These are phyloP conservation scores for Pyrrhoderma noxium DNA, from an alignment of 1,284 basidiomycete species.

Conservation along the genomic window DNA sequence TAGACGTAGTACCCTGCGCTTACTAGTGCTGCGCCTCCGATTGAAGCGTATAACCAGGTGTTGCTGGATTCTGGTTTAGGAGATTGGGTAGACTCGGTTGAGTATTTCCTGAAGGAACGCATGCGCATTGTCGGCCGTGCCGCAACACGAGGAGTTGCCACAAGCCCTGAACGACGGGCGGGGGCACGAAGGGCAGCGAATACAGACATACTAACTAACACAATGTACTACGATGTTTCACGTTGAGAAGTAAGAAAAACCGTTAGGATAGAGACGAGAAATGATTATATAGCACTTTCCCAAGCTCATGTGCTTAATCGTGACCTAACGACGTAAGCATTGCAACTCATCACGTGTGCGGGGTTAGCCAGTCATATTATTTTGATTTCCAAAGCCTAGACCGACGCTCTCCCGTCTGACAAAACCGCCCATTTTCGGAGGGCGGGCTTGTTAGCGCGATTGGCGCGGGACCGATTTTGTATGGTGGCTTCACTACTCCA, in stretches of 20 bases:
- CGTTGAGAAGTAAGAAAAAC: neutral
- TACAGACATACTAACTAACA: constrained; percentile 37
- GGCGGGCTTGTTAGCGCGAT: too few relatives aligned
- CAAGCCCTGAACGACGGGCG: constrained; percentile 35
- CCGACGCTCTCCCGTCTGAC: neutral
- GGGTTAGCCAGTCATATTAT: neutral
- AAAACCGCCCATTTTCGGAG: neutral
- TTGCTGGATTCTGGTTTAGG: constrained; percentile 36
- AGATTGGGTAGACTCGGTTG: constrained; percentile 43
- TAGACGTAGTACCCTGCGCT: constrained; percentile 50
- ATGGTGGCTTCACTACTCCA: too few relatives aligned
- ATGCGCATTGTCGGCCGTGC: constrained; percentile 26
- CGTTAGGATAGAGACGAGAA: neutral
- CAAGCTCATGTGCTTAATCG: neutral
- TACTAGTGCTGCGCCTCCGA: constrained; percentile 43
- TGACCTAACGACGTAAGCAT: neutral
- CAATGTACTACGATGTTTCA: neutral
- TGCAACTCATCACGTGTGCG: neutral
- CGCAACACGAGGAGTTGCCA: constrained; percentile 27
- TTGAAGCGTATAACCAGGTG: constrained; percentile 45
- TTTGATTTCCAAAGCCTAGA: neutral
- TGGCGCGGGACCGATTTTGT: too few relatives aligned
- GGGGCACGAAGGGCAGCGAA: constrained; percentile 39
- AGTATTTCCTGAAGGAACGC: constrained; percentile 44
- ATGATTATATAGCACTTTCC: too few relatives aligned